A percentile compares a stretch with the other conserved stretches of the same genome.
These are phyloP conservation scores for Paralagenidium karlingii DNA, from an alignment of 352 stramenopile species.

Conservation along the genomic window DNA sequence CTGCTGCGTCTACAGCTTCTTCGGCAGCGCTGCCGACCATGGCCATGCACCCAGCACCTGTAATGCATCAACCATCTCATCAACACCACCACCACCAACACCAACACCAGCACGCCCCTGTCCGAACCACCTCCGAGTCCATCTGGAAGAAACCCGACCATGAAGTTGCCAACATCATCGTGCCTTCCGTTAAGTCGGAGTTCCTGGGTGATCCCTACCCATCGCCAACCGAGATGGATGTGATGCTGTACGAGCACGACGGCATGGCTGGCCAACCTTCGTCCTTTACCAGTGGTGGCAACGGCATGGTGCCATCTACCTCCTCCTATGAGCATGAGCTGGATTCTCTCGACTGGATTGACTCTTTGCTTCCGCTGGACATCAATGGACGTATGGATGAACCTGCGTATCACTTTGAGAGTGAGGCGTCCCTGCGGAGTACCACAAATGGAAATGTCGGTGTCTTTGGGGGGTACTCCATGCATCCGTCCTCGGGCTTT, in stretches of 20 bases:
- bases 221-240: constrained; percentile 24
- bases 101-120: too few relatives aligned
- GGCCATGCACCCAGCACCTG: not conserved
- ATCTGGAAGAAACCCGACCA: constrained; percentile 2
- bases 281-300: not conserved
- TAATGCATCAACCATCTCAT: too few relatives aligned
- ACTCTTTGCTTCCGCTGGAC: constrained; percentile 37
- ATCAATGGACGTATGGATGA: constrained; percentile 8
- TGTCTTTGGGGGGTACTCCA: too few relatives aligned
- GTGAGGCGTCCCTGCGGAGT: too few relatives aligned
- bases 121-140: not conserved
- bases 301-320: too few relatives aligned
- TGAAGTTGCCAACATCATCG: too few relatives aligned
- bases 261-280: constrained; percentile 6
- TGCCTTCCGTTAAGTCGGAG: constrained; percentile 11
- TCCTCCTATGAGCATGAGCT: constrained; percentile 10
- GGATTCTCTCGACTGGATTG: constrained; percentile 60
- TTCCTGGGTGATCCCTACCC: constrained; percentile 10
- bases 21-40: not conserved
- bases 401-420: too few relatives aligned
- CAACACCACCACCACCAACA: too few relatives aligned
- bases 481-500: too few relatives aligned
- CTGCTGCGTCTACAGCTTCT: not conserved
- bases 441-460: too few relatives aligned
- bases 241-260: constrained; percentile 20